A percentile compares a stretch with the other conserved stretches of the same genome.
Evolutionary conservation across 345 rosid genomes (phyloP).

Genomic region (Cardiospermum halicacabum): DNA sequence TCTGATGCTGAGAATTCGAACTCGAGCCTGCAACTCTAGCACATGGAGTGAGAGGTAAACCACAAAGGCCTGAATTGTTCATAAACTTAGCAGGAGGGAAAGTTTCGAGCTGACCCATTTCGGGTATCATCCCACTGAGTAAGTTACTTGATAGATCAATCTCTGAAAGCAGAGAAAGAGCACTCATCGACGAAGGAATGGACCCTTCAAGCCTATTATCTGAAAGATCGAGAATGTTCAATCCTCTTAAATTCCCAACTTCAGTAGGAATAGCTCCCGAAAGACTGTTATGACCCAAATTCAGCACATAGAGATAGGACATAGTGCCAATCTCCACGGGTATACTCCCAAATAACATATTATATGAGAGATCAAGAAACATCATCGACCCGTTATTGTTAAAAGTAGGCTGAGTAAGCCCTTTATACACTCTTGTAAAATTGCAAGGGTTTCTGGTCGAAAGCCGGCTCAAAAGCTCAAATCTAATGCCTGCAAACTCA

Average conservation of each 20-base stretch:
- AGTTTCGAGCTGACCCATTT: conserved; percentile 74
- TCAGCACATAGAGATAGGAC: conserved; percentile 68
- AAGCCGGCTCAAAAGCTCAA: conserved; percentile 47
- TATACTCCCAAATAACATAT: conserved; percentile 60
- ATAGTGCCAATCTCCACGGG: conserved; percentile 82
- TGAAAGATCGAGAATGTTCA: conserved; percentile 85
- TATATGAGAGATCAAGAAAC: conserved; percentile 84
- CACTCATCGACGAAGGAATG: conserved; percentile 65
- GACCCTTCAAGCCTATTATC: conserved; percentile 57
- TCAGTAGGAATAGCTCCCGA: conserved; percentile 72
- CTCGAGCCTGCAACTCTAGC: conserved; percentile 15
- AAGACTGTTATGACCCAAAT: conserved; percentile 69
- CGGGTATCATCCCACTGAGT: conserved; percentile 73
- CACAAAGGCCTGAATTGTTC: conserved; percentile 88
- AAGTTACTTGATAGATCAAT: conserved; percentile 68
- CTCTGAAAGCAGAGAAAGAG: conserved; percentile 52
- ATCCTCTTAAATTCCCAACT: conserved; percentile 57
- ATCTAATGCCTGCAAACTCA: conserved; percentile 79
- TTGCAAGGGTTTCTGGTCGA: conserved; percentile 80
- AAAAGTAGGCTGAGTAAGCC: conserved; percentile 73
- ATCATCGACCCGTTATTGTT: conserved; percentile 89
- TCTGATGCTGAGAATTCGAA: conserved; percentile 36
- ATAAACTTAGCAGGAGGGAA: conserved; percentile 51
- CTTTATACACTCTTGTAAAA: conserved; percentile 65
- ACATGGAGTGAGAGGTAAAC: conserved; percentile 69